A percentile compares a stretch with the other conserved stretches of the same genome.
These are phyloP conservation scores for Candida coleopterorum DNA, from an alignment of 805 yeast genomes.

Conservation along the genomic window DNA sequence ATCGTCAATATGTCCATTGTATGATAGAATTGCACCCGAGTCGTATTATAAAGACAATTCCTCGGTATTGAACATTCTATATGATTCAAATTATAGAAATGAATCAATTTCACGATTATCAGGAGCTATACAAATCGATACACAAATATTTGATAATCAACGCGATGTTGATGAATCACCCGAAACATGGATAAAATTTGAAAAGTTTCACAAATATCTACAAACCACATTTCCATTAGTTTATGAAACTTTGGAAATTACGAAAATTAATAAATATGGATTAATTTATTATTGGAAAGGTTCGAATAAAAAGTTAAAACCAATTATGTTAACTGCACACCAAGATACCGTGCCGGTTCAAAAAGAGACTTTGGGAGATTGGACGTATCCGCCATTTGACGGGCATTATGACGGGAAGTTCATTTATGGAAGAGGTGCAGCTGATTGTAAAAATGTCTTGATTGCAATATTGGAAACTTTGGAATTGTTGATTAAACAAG, in stretches of 20 bases:
- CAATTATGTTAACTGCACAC: conserved; percentile 67
- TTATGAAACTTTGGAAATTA: conserved; percentile 44
- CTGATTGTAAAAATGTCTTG: conserved; percentile 70
- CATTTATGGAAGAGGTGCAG: conserved; percentile 75
- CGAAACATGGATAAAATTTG: conserved; percentile 41
- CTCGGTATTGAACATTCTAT: conserved; percentile 24
- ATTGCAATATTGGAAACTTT: conserved; percentile 63
- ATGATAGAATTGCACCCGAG: conserved; percentile 18
- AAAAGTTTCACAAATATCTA: conserved; percentile 48
- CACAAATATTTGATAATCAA: conserved; percentile 54
- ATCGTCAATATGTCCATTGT: conserved; percentile 20
- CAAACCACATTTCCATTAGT: conserved; percentile 50
- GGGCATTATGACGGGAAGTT: conserved; percentile 57
- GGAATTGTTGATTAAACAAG: conserved; percentile 50
- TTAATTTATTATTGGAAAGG: conserved; percentile 64
- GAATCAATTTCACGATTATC: conserved; percentile 41
- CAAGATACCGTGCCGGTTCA: conserved; percentile 81
- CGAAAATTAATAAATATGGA: conserved; percentile 57
- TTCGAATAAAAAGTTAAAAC: conserved; percentile 47
- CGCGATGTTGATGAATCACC: conserved; percentile 50
- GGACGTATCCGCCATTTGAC: conserved; percentile 64
- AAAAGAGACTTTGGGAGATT: conserved; percentile 46
- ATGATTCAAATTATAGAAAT: conserved; percentile 21
- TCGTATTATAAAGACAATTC: conserved; percentile 28
- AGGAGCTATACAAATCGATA: conserved; percentile 61